A percentile compares a stretch with the other conserved stretches of the same genome.
These are phyloP conservation scores for Thamnidium elegans DNA, from an alignment of 192 early-diverging fungal species.

Conservation along the genomic window DNA sequence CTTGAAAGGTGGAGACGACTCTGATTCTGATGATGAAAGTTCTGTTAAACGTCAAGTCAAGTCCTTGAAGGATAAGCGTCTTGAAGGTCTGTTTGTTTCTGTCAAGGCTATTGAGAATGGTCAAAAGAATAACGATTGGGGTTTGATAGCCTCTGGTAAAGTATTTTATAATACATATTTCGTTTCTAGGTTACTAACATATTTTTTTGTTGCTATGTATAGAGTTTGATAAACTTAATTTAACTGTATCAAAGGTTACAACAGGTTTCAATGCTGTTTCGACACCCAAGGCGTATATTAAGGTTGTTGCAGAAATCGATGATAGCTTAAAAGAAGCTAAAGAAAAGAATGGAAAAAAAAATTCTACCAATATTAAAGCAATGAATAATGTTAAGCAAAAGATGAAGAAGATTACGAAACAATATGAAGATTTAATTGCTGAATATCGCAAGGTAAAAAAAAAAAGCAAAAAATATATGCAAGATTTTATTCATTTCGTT, in stretches of 20 bases:
- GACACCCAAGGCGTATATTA: conserved; percentile 70
- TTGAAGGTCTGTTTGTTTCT: conserved; percentile 72
- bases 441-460: conserved; percentile 53
- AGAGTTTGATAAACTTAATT: conserved; percentile 87
- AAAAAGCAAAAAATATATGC: conserved; percentile 13
- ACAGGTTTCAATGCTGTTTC: conserved; percentile 49
- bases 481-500: background rate
- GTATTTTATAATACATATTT: background rate
- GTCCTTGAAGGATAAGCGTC: conserved; percentile 82
- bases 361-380: conserved; percentile 74
- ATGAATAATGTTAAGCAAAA: conserved; percentile 92
- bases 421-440: conserved; percentile 67
- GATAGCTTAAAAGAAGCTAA: conserved; percentile 65
- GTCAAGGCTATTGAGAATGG: conserved; percentile 67
- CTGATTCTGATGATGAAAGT: conserved; percentile 55
- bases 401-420: conserved; percentile 83
- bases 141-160: conserved; percentile 69
- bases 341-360: conserved; percentile 72
- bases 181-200: conserved; percentile 14
- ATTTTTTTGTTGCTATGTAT: conserved; percentile 8
- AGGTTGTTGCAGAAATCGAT: conserved; percentile 71
- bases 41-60: conserved; percentile 71
- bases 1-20: conserved; percentile 39
- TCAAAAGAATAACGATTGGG: conserved; percentile 90
- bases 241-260: conserved; percentile 57